phyloP scores from a whole-genome alignment of 2,329 filamentous ascomycete genomes.

The Sporothrix brasiliensis region DNA sequence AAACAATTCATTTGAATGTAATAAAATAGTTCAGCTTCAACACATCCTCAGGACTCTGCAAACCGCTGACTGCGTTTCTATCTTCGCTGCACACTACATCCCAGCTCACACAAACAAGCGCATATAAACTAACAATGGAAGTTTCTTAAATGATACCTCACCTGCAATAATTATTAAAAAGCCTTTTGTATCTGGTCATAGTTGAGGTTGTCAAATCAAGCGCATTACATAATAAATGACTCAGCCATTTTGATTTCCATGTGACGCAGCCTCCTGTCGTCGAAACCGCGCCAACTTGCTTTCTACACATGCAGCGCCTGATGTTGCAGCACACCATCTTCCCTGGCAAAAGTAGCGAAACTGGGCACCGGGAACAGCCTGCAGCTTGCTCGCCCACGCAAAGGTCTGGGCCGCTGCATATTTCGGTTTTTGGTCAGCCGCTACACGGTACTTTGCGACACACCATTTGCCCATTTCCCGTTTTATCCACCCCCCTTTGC shows the following conservation, averaged over 20 bases:
- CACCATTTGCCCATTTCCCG: background rate
- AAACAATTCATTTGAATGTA: too few relatives aligned
- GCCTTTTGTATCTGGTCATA: background rate
- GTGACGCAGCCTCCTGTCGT: background rate
- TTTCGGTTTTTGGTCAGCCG: background rate
- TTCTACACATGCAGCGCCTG: constrained; percentile 1
- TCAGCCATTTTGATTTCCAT: background rate
- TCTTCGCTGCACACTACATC: too few relatives aligned
- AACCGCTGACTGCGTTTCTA: too few relatives aligned
- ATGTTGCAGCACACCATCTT: constrained; percentile 2
- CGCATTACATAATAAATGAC: background rate
- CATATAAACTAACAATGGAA: too few relatives aligned
- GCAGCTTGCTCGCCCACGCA: background rate
- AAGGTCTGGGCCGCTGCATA: constrained; percentile 9
- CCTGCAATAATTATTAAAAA: too few relatives aligned
- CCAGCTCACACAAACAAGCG: too few relatives aligned
- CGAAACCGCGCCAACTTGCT: background rate
- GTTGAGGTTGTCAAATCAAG: background rate
- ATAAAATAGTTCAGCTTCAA: too few relatives aligned
- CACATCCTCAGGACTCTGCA: too few relatives aligned
- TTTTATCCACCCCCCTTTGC: background rate
- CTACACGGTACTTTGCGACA: background rate
- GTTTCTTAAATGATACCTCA: too few relatives aligned
- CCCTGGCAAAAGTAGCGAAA: constrained; percentile 10
- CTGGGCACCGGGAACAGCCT: constrained; percentile 14